Evolutionary conservation across 2,329 filamentous ascomycete species (phyloP).

Genomic region (Apiospora phragmitis): DNA sequence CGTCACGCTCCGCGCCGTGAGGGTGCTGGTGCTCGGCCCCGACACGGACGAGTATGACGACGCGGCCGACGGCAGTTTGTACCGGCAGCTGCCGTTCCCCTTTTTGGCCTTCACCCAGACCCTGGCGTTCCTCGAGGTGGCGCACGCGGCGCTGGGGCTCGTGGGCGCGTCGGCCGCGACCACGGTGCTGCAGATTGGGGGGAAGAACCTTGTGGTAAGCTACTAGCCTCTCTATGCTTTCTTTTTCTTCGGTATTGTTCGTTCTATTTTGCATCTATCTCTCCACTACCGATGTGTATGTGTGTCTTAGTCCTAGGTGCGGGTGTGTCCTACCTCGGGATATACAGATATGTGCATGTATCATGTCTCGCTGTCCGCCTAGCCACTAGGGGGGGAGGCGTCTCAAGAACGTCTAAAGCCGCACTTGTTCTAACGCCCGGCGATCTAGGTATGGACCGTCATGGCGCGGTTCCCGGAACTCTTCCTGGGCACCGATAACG

Average conservation of each 20-base stretch:
- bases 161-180: slow-evolving; percentile 65
- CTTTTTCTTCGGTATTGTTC: neutral
- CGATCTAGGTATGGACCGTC: slow-evolving; percentile 55
- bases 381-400: neutral
- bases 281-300: neutral
- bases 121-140: slow-evolving; percentile 59
- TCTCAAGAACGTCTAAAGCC: neutral
- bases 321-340: neutral
- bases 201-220: slow-evolving; percentile 57
- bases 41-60: neutral
- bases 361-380: neutral
- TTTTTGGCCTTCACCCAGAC: slow-evolving; percentile 40
- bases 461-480: slow-evolving; percentile 47
- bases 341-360: neutral
- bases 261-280: neutral
- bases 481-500: neutral
- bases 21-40: neutral
- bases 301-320: neutral
- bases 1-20: slow-evolving; percentile 11
- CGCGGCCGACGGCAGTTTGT: neutral
- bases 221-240: neutral
- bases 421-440: neutral
- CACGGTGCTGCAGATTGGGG: slow-evolving; percentile 67
- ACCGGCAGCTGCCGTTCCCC: slow-evolving; percentile 8
- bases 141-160: slow-evolving; percentile 60